A percentile compares a stretch with the other conserved stretches of the same genome.
Evolutionary conservation across 768 basidiomycete species (phyloP).

Genomic region (Chlorophyllum brunneum): DNA sequence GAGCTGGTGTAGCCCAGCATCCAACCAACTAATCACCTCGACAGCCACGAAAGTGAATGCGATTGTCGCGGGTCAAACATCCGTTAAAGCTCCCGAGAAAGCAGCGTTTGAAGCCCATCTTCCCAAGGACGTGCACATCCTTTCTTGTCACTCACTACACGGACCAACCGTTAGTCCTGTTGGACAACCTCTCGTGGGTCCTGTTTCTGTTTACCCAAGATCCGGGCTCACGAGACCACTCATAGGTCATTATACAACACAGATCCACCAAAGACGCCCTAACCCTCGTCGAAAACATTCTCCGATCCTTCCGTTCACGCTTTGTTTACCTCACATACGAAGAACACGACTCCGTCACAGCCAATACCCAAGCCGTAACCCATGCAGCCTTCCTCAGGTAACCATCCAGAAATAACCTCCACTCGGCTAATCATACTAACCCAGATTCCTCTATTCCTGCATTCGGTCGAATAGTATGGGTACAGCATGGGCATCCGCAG

Average conservation of each 20-base stretch:
- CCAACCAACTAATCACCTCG: slow-evolving; percentile 5
- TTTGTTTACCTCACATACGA: slow-evolving; percentile 94
- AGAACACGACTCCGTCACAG: slow-evolving; percentile 94
- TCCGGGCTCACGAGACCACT: not conserved
- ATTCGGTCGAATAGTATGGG: slow-evolving; percentile 71
- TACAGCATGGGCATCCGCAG: slow-evolving; percentile 82
- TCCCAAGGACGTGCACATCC: slow-evolving; percentile 81
- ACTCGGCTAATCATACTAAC: not conserved
- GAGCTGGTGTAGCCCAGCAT: not conserved
- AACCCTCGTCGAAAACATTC: slow-evolving; percentile 73
- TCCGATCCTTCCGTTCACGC: slow-evolving; percentile 75
- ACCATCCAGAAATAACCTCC: slow-evolving; percentile 4
- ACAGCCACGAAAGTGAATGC: slow-evolving; percentile 90
- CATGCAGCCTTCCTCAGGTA: slow-evolving; percentile 97
- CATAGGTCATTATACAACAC: slow-evolving; percentile 87
- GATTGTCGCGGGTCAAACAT: slow-evolving; percentile 93
- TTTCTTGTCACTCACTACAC: slow-evolving; percentile 93
- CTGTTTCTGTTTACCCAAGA: not conserved
- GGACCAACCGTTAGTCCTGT: slow-evolving; percentile 85
- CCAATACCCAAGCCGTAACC: slow-evolving; percentile 97
- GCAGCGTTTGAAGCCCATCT: slow-evolving; percentile 86
- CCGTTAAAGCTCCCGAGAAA: slow-evolving; percentile 93
- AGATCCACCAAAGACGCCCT: slow-evolving; percentile 75
- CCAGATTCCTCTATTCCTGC: not conserved
- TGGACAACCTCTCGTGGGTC: slow-evolving; percentile 83